phyloP scores from a whole-genome alignment of 2,329 filamentous ascomycete genomes.

The Cryoendolithus antarcticus region DNA sequence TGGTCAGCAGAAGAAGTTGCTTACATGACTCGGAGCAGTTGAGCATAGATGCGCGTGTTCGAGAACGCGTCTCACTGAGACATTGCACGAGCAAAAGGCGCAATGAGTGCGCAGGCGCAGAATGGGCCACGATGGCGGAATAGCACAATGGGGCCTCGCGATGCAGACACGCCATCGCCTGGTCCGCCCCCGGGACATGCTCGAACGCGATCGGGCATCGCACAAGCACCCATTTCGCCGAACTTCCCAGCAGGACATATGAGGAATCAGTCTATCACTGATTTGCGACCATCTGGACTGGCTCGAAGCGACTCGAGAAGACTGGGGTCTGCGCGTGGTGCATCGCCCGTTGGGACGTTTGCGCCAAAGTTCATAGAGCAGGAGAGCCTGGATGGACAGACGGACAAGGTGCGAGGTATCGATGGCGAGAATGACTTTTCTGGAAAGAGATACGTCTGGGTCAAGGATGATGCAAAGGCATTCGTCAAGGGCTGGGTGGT shows the following conservation, averaged over 20 bases:
- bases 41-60: too few species aligned
- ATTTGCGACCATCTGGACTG: slow-evolving; percentile 30
- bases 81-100: background rate
- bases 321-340: slow-evolving; percentile 51
- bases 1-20: too few species aligned
- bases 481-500: slow-evolving; percentile 91
- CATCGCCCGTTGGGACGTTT: slow-evolving; percentile 67
- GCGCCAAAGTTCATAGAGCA: slow-evolving; percentile 91
- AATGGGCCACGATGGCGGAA: slow-evolving; percentile 61
- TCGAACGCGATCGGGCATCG: slow-evolving; percentile 64
- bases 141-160: slow-evolving; percentile 54
- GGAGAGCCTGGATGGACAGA: slow-evolving; percentile 55
- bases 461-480: slow-evolving; percentile 73
- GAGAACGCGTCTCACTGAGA: too few species aligned
- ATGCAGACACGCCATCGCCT: slow-evolving; percentile 52
- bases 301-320: slow-evolving; percentile 25
- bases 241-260: slow-evolving; percentile 43
- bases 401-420: slow-evolving; percentile 53
- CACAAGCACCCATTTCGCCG: slow-evolving; percentile 46
- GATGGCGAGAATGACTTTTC: slow-evolving; percentile 99
- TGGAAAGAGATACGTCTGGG: slow-evolving; percentile 95
- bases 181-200: slow-evolving; percentile 37
- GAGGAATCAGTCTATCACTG: slow-evolving; percentile 53
- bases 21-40: too few species aligned
- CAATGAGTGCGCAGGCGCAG: slow-evolving; percentile 44